These are phyloP conservation scores for Aspergillus pseudoglaucus DNA, from an alignment of 2,329 filamentous ascomycete species.

Conservation along the genomic window DNA sequence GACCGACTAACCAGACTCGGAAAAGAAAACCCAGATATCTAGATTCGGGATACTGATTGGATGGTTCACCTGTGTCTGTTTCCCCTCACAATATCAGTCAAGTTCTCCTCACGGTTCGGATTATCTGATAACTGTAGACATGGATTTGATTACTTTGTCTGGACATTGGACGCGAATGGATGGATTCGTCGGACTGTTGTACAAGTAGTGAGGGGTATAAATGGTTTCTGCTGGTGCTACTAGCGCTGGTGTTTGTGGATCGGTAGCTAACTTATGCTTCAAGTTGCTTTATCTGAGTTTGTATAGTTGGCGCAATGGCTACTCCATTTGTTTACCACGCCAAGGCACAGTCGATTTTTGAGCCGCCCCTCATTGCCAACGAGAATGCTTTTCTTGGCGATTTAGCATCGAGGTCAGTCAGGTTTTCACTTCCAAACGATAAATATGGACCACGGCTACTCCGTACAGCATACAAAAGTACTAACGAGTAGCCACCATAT, in stretches of 20 bases:
- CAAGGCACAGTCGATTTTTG: conserved; percentile 54
- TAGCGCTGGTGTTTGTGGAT: not conserved
- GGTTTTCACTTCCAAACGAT: not conserved
- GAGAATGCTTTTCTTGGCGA: conserved; percentile 64
- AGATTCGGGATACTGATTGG: no score
- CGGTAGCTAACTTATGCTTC: no score
- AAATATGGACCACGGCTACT: not conserved
- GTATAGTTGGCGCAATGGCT: conserved; percentile 23
- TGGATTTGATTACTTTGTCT: not conserved
- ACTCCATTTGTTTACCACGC: conserved; percentile 47
- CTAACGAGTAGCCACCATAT: not conserved
- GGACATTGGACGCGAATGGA: not conserved
- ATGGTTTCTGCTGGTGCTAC: not conserved
- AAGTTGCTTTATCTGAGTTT: not conserved
- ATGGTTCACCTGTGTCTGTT: not conserved
- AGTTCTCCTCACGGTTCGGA: not conserved
- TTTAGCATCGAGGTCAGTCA: conserved; percentile 46
- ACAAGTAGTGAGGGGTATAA: not conserved
- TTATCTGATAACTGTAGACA: not conserved
- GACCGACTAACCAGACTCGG: not conserved
- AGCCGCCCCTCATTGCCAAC: conserved; percentile 60
- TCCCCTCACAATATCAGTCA: not conserved
- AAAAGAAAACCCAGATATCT: not conserved
- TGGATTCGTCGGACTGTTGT: not conserved
- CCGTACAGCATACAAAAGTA: not conserved